These are phyloP conservation scores for Puccinia sorghi DNA, from an alignment of 1,284 basidiomycete species.

Conservation along the genomic window DNA sequence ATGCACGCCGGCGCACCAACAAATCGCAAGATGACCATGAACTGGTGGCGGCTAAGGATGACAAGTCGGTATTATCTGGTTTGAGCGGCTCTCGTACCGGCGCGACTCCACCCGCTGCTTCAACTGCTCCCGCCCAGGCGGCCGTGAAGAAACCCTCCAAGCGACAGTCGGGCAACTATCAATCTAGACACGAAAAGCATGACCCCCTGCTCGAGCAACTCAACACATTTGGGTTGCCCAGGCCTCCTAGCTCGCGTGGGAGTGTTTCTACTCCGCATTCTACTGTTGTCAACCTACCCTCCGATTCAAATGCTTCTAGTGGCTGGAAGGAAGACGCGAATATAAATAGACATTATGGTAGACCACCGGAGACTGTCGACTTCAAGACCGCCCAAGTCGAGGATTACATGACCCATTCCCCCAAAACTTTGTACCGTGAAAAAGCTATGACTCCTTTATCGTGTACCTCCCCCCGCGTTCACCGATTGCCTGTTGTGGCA, in stretches of 20 bases:
- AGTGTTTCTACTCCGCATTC: conserved; percentile 1
- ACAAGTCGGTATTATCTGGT: not conserved
- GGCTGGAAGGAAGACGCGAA: not conserved
- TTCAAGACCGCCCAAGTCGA: not conserved
- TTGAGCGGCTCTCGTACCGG: not conserved
- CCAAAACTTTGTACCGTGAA: not conserved
- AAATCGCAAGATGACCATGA: conserved; percentile 2
- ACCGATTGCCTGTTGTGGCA: conserved; percentile 37
- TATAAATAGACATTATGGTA: conserved; percentile 7
- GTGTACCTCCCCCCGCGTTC: conserved; percentile 6
- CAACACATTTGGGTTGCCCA: not conserved
- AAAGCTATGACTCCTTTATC: not conserved
- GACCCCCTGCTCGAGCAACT: not conserved
- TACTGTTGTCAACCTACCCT: not conserved
- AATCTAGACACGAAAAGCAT: not conserved
- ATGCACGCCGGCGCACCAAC: not conserved
- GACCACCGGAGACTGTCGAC: not conserved
- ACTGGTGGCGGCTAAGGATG: not conserved
- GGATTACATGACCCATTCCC: not conserved
- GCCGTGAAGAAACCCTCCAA: not conserved
- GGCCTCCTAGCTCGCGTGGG: not conserved
- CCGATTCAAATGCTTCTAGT: not conserved
- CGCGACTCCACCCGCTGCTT: not conserved
- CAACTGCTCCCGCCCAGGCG: conserved; percentile 3
- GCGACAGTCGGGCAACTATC: not conserved